Evolutionary conservation across 1,139 yeast genomes (phyloP), one percentile per base, ranked within the genome.

Genomic region (Protomyces inundatus): DNA sequence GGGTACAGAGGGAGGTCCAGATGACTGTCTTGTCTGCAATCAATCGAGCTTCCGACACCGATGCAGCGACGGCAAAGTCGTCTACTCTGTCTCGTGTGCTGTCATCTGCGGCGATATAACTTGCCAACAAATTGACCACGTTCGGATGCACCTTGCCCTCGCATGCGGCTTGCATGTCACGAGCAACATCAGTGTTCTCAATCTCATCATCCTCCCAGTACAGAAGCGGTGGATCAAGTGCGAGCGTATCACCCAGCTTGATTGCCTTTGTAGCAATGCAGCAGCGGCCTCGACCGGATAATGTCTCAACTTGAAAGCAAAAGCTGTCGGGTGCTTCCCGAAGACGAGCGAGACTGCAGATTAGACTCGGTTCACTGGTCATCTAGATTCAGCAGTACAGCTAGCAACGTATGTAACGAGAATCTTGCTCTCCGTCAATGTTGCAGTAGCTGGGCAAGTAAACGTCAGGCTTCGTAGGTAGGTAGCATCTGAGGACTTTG

Each of bases 1-100:
- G 16, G 32, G 32, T 36, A 6, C 56, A 55, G 10, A 58, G 16
- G 7, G 30, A 12, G 2, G 34, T 16, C 62, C 62, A 58, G 16
- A 58, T 34, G 9, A 32, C n/a, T 10, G 56, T 58, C 62, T 51
- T 58, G 45, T 14, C 52, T 3, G 55, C 56, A n/a, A 58, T 58
- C 23, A 40, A 58, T 7, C 30, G 34, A 37, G 53, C 62, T 12
- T 37, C 61, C 33, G 30, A 37, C 23, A 46, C 30, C 0, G 52
- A 7, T 6, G 30, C 30, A 12, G 61, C 12, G 35, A 58, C 35
- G 34, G 45, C 53, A 42, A 58, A 58, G 52, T 52, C 62, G 14
- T 39, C 56, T 7, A 58, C 36, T 6, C 62, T 51, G 4, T 30
- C 42, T 34, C 35, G 55, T 10, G 30, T n/a, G 0, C n/a, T 52